Base-by-base conservation (phyloP, 495 filamentous ascomycete genomes). In the Neurospora hispaniola region DNA sequence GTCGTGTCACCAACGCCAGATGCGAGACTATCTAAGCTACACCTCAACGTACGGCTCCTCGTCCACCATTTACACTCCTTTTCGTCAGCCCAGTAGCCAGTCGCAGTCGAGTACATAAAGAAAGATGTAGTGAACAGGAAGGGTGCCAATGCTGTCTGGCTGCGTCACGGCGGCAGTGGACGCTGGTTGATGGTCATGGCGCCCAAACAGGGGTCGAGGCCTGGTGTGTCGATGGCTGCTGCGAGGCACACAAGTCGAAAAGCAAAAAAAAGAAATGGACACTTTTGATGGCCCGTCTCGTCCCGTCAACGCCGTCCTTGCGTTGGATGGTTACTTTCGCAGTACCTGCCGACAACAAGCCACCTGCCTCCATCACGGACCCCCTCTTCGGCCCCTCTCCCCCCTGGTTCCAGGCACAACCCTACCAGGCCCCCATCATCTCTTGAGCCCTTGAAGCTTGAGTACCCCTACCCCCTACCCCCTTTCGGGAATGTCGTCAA, bases 401-500 rank as follows among this genome's bases (percentile, higher is more conserved):
- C 23, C 69, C 69, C 40, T 71, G 69, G 41, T 71, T 71, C 69
- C 69, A 71, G 69, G 69, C 69, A 71, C 69, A 44, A 42, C 43
- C 69, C 20, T 71, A 44, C 69, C 27, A 4, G 54, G 54, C 12
- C 23, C 54, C 54, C 54, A 31, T 62, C 12, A 8, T 27, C 12
- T 23, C 48, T 31, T 62, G 48, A 27, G 20, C 20, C 46, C 20
- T 62, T 31, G 27, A 31, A 31, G 27, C 27, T 31, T 31, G 48
- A 62, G 23, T 23, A 62, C 54, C 54, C 54, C 35, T 38, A 38
- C 35, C 35, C 35, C 35, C 35, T 38, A 38, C 54, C 76, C 76
- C 76, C 69, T 74, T 81, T 81, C 73, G 77, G 78, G 76, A 76
- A 79, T 77, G 78, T 81, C 78, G 77, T 75, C 76, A 72, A 75